Evolutionary conservation across 1,284 basidiomycete genomes (phyloP), one percentile per base, ranked within the genome.

Genomic region (Quambalaria eucalypti): DNA sequence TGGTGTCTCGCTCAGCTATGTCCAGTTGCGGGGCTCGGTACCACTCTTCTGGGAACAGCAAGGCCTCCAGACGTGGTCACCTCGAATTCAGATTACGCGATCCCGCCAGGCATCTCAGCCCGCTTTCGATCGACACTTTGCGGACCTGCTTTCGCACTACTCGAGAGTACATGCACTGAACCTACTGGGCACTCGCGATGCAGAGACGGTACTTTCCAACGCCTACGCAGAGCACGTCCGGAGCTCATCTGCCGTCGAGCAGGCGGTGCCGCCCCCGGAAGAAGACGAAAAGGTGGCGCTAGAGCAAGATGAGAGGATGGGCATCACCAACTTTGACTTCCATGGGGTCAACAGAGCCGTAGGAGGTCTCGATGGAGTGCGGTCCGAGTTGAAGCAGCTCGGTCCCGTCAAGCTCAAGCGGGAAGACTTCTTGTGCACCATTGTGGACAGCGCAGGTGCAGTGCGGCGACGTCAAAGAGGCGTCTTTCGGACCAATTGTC

Each of bases 41-140:
- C 71, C 71, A 1, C 54, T 97, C 56, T 98, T 97, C 73, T 98
- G 93, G 93, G 91, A 97, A 75, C 93, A 98, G 74, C 90, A 93
- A 76, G 90, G 89, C 26, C 88, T 92, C 76, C 71, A 68, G 51
- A 61, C 71, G 14, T 62, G 69, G 53, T 73, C 63, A 46, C 54
- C 71, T 25, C 56, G 64, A 28, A 69, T 65, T 16, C 71, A 71
- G 59, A 62, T 70, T 54, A 69, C 88, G 3, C 84, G 93, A n/a
- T 90, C 95, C 0, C 85, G 89, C 62, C 77, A 79, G 50, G 90
- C 91, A 4, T 92, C 91, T 0, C 90, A 96, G 68, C 90, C 90
- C 3, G 93, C 93, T 0, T 97, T 97, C 70, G 89, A 95, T 65
- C 85, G 88, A 46, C 93, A 98, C 77, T 90, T 96, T 62, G 80